phyloP scores from a whole-genome alignment of 2,329 filamentous ascomycete species.

The Metarhizium brunneum region DNA sequence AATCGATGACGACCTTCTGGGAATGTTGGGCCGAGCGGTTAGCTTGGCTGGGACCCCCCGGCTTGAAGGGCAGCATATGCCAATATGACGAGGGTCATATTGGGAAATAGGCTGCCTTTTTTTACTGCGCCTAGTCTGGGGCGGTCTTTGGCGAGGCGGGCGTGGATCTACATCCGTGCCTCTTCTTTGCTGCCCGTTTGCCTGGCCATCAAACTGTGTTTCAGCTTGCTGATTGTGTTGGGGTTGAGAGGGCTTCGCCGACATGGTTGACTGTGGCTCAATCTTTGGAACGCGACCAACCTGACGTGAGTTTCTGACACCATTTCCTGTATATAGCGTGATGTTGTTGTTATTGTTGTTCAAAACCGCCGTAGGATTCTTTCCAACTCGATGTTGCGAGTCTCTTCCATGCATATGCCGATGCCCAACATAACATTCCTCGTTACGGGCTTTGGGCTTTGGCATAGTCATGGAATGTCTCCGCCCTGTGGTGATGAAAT shows the following conservation, averaged over 20 bases:
- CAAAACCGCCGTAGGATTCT: neutral
- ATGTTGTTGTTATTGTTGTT: neutral
- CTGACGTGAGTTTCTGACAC: neutral
- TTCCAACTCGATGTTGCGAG: neutral
- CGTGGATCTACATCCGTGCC: neutral
- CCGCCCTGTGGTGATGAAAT: slow-evolving; percentile 8
- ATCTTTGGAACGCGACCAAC: neutral
- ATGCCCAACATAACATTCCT: neutral
- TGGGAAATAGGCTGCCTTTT: neutral
- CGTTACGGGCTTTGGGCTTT: neutral
- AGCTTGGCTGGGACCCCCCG: slow-evolving; percentile 15
- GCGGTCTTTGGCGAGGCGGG: neutral
- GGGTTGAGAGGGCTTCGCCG: neutral
- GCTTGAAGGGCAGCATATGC: slow-evolving; percentile 18
- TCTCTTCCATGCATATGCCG: neutral
- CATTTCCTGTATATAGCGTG: neutral
- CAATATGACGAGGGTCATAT: slow-evolving; percentile 13
- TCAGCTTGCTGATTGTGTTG: neutral
- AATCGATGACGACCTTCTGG: slow-evolving; percentile 26
- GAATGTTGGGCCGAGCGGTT: slow-evolving; percentile 23
- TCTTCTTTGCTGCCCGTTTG: neutral
- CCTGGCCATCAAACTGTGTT: neutral
- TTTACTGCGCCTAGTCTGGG: neutral
- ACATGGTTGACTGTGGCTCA: neutral
- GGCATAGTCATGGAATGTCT: slow-evolving; percentile 7